Conservation (phyloP, 83 land plant genomes). For the Picea abies region DNA sequence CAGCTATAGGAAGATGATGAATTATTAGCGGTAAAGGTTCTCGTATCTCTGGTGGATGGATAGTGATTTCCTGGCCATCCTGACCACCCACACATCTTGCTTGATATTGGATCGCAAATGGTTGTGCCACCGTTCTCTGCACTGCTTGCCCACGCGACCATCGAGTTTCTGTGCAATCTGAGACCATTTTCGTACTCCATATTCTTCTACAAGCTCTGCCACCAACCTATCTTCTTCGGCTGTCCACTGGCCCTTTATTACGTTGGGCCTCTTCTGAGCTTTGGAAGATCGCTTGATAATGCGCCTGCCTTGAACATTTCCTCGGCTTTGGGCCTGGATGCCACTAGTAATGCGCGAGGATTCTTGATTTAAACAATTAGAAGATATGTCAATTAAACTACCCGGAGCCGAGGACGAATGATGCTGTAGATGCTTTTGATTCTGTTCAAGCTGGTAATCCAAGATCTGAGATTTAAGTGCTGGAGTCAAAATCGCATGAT, state of each 20-base stretch:
- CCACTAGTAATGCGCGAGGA: not conserved
- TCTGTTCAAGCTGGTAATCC: constrained; percentile 8
- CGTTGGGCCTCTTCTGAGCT: constrained; percentile 25
- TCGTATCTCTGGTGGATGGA: too few species aligned
- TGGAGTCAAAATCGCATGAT: not conserved
- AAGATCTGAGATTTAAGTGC: not conserved
- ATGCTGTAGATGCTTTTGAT: constrained; percentile 3
- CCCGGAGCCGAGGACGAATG: too few species aligned
- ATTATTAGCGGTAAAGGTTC: too few species aligned
- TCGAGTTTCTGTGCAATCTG: constrained; percentile 56
- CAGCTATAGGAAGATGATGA: too few species aligned
- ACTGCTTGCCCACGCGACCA: constrained; percentile 79
- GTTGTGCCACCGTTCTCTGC: constrained; percentile 87
- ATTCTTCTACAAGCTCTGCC: constrained; percentile 45
- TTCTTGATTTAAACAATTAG: not conserved
- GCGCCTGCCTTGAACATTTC: not conserved
- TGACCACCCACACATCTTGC: constrained; percentile 3
- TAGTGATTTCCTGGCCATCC: too few species aligned
- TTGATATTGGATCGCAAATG: constrained; percentile 77
- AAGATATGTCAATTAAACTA: not conserved
- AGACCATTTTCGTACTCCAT: constrained; percentile 74
- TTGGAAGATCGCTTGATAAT: constrained; percentile 4
- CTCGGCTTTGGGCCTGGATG: too few species aligned
- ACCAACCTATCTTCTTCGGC: constrained; percentile 65
- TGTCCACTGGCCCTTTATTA: constrained; percentile 68